phyloP scores from a whole-genome alignment of 371 early-diverging fungal genomes.

The Mucor velutinosus region DNA sequence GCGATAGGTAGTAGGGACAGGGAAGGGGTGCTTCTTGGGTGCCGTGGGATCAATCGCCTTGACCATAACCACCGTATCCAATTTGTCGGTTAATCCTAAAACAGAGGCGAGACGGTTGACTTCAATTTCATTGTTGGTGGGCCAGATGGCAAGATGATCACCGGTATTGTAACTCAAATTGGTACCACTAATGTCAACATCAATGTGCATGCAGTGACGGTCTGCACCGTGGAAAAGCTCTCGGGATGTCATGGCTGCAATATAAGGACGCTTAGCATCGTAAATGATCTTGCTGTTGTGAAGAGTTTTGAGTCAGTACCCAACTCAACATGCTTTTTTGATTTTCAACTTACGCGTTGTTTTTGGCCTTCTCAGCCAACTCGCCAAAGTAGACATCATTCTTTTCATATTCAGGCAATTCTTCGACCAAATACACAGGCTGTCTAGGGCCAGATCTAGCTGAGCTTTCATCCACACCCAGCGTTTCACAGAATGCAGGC shows the following conservation, averaged over 20 bases:
- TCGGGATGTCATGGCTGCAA: conserved; percentile 65
- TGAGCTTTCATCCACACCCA: conserved; percentile 67
- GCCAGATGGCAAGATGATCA: conserved; percentile 94
- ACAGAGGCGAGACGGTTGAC: conserved; percentile 69
- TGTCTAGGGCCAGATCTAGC: conserved; percentile 41
- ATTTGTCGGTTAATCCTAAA: conserved; percentile 65
- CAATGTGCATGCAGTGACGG: conserved; percentile 91
- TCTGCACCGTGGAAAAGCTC: conserved; percentile 68
- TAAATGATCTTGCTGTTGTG: conserved; percentile 46
- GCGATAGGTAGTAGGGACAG: conserved; percentile 84
- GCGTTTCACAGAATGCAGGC: conserved; percentile 73
- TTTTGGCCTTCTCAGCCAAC: conserved; percentile 50
- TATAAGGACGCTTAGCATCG: conserved; percentile 85
- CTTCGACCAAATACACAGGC: conserved; percentile 48
- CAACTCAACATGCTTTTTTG: neutral
- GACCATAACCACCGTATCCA: conserved; percentile 67
- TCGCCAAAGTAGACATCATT: conserved; percentile 65
- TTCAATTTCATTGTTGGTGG: conserved; percentile 80
- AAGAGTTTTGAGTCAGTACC: no score
- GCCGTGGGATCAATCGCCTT: conserved; percentile 67
- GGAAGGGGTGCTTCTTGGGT: conserved; percentile 83
- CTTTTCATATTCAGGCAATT: conserved; percentile 35
- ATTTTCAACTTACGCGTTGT: conserved; percentile 34
- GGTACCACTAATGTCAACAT: conserved; percentile 82
- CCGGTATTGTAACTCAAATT: conserved; percentile 89